Conservation (phyloP, 257 asterid genomes). For the Cinchona pubescens region DNA sequence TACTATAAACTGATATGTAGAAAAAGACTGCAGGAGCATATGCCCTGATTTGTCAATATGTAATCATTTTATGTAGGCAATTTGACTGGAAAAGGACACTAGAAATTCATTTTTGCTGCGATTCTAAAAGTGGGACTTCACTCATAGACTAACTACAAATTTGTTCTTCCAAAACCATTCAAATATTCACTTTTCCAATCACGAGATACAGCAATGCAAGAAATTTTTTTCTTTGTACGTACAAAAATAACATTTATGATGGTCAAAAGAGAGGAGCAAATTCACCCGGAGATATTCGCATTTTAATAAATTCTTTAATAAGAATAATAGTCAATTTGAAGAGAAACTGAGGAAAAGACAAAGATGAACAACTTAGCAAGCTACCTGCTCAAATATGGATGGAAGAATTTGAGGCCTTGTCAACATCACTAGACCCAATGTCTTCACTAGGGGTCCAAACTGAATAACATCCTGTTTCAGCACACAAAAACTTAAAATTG, state of each 20-base stretch:
- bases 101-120: background rate
- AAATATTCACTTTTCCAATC: background rate
- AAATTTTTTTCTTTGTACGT: background rate
- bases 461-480: conserved; percentile 80
- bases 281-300: background rate
- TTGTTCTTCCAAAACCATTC: background rate
- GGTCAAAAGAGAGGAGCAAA: background rate
- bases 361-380: background rate
- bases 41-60: too few species aligned
- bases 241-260: background rate
- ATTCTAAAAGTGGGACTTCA: background rate
- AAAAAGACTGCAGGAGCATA: background rate
- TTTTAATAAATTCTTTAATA: background rate
- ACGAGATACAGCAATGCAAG: background rate
- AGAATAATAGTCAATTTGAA: background rate
- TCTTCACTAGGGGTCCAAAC: conserved; percentile 89
- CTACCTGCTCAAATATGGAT: conserved; percentile 80
- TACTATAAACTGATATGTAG: background rate
- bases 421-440: conserved; percentile 77
- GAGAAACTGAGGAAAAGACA: background rate
- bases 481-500: background rate
- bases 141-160: background rate
- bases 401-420: conserved; percentile 69
- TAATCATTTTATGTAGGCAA: background rate
- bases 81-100: background rate